Base-by-base conservation (phyloP, 768 basidiomycete species). In the Tephrocybe rancida region DNA sequence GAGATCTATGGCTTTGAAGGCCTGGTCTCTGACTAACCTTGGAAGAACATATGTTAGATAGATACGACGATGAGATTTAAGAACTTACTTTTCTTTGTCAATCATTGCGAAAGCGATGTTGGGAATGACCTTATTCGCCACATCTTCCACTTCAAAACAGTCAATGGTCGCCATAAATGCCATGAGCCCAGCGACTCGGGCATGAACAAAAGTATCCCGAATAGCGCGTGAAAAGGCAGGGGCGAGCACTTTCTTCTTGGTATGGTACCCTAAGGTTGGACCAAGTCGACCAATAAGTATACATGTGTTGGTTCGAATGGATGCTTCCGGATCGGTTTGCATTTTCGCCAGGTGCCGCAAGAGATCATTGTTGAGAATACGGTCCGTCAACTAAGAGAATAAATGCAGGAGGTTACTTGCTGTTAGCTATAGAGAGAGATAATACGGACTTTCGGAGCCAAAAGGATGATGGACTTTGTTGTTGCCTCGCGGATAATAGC, bases 271-370 rank as follows among this genome's bases (percentile, higher is more conserved):
- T 1, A 99, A 73, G 2, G 83, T 80, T 0, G 92, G 92, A 0
- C 91, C 95, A 5, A 99, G 78, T 6, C 96, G 84, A 16, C 95
- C 96, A 52, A 99, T 85, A 3, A 98, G 83, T 60, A 99, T 98
- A 64, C 94, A 96, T 0, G 97, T 97, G 63, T 98, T 98, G 14
- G 97, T 98, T 42, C 97, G 83, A 61, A 98, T 98, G 5, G 95
- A 95, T 3, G 95, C 84, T 70, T 99, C 97, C 1, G 87, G 77
- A 64, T 98, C 97, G 29, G 80, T 85, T 72, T 99, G 97, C 72
- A 92, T 88, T 64, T 92, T 92, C 2, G 96, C 96, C 21, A 99
- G 82, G 56, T 91, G 82, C 2, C 96, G 88, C 10, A 99, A 82
- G 18, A 99, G 84, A 56, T 99, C 97, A 62, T 98, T 99, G 71